Conservation (phyloP, 352 stramenopile genomes). For the Phytophthora meadii region DNA sequence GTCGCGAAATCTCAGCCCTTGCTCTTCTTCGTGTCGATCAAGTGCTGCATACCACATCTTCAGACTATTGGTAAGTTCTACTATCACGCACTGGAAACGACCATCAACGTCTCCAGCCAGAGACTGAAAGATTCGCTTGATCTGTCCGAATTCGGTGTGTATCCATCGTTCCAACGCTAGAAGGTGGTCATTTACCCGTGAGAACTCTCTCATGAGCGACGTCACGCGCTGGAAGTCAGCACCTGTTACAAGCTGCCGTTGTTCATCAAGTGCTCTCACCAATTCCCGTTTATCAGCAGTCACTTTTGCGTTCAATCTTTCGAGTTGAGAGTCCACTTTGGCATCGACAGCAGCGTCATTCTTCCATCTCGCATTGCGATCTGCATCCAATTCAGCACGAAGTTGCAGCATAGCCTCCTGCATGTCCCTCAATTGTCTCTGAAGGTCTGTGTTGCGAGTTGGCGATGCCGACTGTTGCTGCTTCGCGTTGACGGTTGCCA, state of each 20-base stretch:
- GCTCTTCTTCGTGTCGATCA: constrained; percentile 49
- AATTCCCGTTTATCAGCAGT: constrained; percentile 63
- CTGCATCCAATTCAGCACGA: constrained; percentile 57
- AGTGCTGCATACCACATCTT: constrained; percentile 38
- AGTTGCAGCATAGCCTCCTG: constrained; percentile 55
- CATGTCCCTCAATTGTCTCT: constrained; percentile 40
- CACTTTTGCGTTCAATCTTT: constrained; percentile 52
- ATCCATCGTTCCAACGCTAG: constrained; percentile 64
- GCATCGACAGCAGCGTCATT: constrained; percentile 50
- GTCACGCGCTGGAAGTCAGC: constrained; percentile 61
- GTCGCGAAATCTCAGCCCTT: constrained; percentile 30
- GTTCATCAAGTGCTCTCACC: constrained; percentile 57
- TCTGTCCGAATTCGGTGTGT: constrained; percentile 52
- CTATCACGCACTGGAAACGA: constrained; percentile 44
- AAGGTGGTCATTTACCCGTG: constrained; percentile 66
- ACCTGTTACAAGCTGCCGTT: constrained; percentile 48
- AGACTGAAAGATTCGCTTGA: constrained; percentile 61
- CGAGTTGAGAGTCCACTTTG: constrained; percentile 50
- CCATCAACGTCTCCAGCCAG: constrained; percentile 45
- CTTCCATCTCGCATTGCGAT: constrained; percentile 64
- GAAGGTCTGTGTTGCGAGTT: constrained; percentile 26
- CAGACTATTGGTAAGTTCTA: constrained; percentile 41
- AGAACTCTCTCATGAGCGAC: constrained; percentile 59
- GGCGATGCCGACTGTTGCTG: constrained; percentile 41
- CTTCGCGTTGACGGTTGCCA: constrained; percentile 33